A percentile compares a stretch with the other conserved stretches of the same genome.
These are phyloP conservation scores for Neodidymelliopsis sp. DNA, from an alignment of 2,329 filamentous ascomycete genomes.

Conservation along the genomic window DNA sequence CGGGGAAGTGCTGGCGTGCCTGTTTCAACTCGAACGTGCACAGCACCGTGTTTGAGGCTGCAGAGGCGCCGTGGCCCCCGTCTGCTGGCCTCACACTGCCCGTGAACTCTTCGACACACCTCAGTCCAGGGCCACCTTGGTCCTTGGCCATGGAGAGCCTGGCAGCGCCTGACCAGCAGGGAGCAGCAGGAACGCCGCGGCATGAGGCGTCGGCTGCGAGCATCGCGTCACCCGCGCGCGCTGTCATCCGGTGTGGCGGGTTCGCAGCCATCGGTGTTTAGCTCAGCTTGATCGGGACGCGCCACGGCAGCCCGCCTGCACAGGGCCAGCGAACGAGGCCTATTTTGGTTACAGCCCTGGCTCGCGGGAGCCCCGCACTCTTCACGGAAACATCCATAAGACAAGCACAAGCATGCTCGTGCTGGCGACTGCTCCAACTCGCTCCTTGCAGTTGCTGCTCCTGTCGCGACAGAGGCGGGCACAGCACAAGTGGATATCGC, in stretches of 20 bases:
- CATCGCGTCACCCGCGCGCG: constrained; percentile 38
- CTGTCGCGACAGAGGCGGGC: background rate
- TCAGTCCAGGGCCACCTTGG: constrained; percentile 11
- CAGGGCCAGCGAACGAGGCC: constrained; percentile 14
- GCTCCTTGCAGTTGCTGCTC: constrained; percentile 5
- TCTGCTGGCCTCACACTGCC: constrained; percentile 22
- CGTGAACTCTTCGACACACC: constrained; percentile 3
- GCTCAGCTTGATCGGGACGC: constrained; percentile 37
- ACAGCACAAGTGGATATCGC: constrained; percentile 7
- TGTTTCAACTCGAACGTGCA: constrained; percentile 36
- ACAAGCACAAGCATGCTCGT: constrained; percentile 22
- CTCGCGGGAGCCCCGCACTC: constrained; percentile 34
- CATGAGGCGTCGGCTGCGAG: constrained; percentile 25
- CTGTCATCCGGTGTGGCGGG: constrained; percentile 45
- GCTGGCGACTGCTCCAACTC: constrained; percentile 10
- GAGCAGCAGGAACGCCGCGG: constrained; percentile 18
- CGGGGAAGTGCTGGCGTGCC: constrained; percentile 40
- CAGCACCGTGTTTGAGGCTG: constrained; percentile 36
- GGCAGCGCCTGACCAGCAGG: constrained; percentile 29
- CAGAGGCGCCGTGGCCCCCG: constrained; percentile 21
- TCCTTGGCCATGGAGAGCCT: constrained; percentile 5
- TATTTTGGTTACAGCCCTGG: constrained; percentile 36
- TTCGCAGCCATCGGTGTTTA: constrained; percentile 30
- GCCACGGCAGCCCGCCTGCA: constrained; percentile 26
- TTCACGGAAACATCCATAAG: constrained; percentile 28